Base-by-base conservation (phyloP, 805 yeast species). In the Torulaspora quercuum region DNA sequence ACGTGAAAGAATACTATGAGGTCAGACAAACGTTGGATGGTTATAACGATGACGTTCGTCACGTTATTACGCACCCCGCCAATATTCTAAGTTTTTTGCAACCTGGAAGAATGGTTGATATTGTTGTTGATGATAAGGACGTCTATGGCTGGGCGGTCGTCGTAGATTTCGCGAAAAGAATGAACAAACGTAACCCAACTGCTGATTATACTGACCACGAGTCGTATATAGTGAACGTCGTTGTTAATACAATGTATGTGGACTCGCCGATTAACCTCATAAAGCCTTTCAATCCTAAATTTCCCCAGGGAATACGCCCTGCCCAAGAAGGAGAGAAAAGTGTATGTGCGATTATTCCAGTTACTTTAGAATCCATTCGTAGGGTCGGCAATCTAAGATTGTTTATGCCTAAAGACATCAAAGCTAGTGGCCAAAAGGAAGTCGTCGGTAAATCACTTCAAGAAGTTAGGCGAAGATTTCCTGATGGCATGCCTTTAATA, bases 81-180 rank as follows among this genome's bases (percentile, higher is more conserved):
- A 79, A 90, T 59, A 72, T 81, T 13, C 68, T 90, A 37, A 83
- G 84, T 17, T 94, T 84, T 58, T 67, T 92, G 52, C 95, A 88
- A 59, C 79, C 85, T 10, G 99, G 99, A 19, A 76, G 98, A 61
- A 72, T 92, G 40, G 64, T 89, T 21, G 77, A 79, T 49, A 76
- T 89, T 8, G 71, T 70, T 37, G 70, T 89, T 33, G 58, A 50
- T 17, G 64, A 61, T 13, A 67, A 65, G 5, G 62, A 73, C 30
- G 83, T 87, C 43, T 94, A 88, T 58, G 97, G 96, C n/a, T 92
- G 98, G 98, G 96, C 90, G 40, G 82, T 85, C 56, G 92, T 89
- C 8, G 78, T 84, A 7, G 76, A 78, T 30, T 84, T 80, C 50
- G 69, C 75, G 26, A 89, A 87, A 61, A 73, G 97, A 57, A 63